phyloP scores from a whole-genome alignment of 495 filamentous ascomycete genomes.

The Ascobolus immersus region DNA sequence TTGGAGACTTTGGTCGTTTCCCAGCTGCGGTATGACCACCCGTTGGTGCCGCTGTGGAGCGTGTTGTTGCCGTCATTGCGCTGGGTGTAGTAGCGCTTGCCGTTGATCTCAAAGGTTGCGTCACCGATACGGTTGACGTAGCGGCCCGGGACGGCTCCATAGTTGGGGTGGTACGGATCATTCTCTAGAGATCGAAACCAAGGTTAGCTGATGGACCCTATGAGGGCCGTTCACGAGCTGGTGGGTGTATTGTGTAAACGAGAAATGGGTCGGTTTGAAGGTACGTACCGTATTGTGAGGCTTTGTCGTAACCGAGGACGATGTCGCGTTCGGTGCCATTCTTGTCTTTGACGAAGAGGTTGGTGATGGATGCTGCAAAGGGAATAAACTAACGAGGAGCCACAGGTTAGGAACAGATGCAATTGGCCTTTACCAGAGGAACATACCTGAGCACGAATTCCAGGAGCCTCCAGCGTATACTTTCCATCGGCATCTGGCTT shows the following conservation, averaged over 20 bases:
- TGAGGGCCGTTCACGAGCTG: too few species aligned
- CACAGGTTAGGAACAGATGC: not conserved
- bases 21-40: conserved; percentile 31
- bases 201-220: too few species aligned
- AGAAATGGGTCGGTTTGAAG: too few species aligned
- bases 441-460: conserved; percentile 23
- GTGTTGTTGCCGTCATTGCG: conserved; percentile 32
- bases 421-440: not conserved
- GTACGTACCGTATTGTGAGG: conserved; percentile 23
- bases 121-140: conserved; percentile 33
- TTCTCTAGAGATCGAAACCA: not conserved
- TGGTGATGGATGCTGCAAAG: conserved; percentile 30
- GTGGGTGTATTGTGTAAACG: too few species aligned
- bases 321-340: conserved; percentile 28
- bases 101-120: conserved; percentile 26
- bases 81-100: conserved; percentile 23
- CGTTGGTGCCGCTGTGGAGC: conserved; percentile 33
- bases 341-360: conserved; percentile 31
- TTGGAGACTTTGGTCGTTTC: conserved; percentile 31
- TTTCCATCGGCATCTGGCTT: conserved; percentile 18
- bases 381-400: conserved; percentile 25
- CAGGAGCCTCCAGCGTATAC: conserved; percentile 26
- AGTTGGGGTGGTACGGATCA: conserved; percentile 25
- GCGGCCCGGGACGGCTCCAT: conserved; percentile 27
- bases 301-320: conserved; percentile 28